Conservation (phyloP, 1,139 yeast species). For the Geotrichum cucujoidarum region DNA sequence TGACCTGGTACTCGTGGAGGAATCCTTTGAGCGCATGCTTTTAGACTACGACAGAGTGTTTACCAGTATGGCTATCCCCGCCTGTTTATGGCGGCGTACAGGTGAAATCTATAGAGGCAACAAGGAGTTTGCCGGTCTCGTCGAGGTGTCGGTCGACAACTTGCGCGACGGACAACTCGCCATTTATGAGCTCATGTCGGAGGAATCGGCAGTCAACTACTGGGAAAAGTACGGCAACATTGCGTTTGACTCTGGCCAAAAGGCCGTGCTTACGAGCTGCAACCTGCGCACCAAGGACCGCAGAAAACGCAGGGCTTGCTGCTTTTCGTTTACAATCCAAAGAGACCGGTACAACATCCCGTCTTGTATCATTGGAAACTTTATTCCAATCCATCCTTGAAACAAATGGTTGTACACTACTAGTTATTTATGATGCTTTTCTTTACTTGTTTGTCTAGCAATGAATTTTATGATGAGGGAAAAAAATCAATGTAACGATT, state of each 20-base stretch:
- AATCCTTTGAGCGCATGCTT: conserved; percentile 88
- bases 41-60: conserved; percentile 92
- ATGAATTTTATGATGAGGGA: not conserved
- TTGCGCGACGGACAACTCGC: conserved; percentile 89
- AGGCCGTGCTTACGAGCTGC: conserved; percentile 91
- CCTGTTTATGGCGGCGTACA: conserved; percentile 95
- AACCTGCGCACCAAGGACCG: conserved; percentile 82
- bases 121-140: conserved; percentile 91
- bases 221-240: conserved; percentile 98
- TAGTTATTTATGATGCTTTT: not conserved
- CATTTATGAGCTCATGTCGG: conserved; percentile 91
- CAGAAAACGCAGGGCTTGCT: conserved; percentile 73
- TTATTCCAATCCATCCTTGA: conserved; percentile 66
- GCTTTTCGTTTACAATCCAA: conserved; percentile 90
- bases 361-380: conserved; percentile 93
- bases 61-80: conserved; percentile 97
- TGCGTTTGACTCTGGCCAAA: conserved; percentile 93
- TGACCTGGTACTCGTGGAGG: conserved; percentile 88
- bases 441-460: not conserved
- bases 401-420: not conserved
- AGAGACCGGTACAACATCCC: conserved; percentile 93
- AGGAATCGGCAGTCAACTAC: conserved; percentile 94
- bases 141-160: conserved; percentile 89
- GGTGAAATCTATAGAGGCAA: conserved; percentile 96
- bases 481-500: too few relatives aligned